Evolutionary conservation across 306 rosid genomes (phyloP), one percentile per base, ranked within the genome.

Genomic region (Ormosia semicastrata): DNA sequence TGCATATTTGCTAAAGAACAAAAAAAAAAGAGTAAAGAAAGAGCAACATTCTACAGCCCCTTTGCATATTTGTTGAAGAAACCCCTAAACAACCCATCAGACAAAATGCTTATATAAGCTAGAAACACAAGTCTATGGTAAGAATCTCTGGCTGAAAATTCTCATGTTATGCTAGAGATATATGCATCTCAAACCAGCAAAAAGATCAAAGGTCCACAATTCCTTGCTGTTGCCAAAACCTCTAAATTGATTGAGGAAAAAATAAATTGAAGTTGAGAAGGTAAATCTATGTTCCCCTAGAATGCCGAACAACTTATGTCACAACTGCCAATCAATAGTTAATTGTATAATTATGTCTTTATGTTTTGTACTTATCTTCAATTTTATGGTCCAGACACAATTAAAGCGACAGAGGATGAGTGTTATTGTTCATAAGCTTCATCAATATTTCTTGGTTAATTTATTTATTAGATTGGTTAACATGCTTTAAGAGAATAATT

Each of bases 11-110:
- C 24, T 24, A 24, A 24, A 24, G 24, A 24, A 24, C 24, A 1
- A 24, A 24, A 24, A n/a, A n/a, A 24, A 24, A 24, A 24, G 24
- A 24, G 24, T 24, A 24, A 1, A 24, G 24, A 24, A 24, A 24
- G 24, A 24, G 24, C 24, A 24, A 24, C 93, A 90, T 54, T 95
- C 96, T 1, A 90, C 89, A 32, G 90, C 99, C 99, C 89, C 93
- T 95, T 88, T 95, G 93, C 18, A 95, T 97, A 60, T 24, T 24
- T 24, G 24, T 1, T 24, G 24, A 24, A 24, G 24, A 24, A 24
- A 24, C 24, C 24, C 0, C 24, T 24, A 24, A 24, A 24, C 24
- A 24, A 24, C 24, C 1, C 24, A 24, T 24, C 24, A 24, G 24
- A 0, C 24, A 24, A 24, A 24, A 24, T 24, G 24, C 24, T 24